phyloP scores from a whole-genome alignment of 768 basidiomycete genomes.

The Termitomyces sp. region DNA sequence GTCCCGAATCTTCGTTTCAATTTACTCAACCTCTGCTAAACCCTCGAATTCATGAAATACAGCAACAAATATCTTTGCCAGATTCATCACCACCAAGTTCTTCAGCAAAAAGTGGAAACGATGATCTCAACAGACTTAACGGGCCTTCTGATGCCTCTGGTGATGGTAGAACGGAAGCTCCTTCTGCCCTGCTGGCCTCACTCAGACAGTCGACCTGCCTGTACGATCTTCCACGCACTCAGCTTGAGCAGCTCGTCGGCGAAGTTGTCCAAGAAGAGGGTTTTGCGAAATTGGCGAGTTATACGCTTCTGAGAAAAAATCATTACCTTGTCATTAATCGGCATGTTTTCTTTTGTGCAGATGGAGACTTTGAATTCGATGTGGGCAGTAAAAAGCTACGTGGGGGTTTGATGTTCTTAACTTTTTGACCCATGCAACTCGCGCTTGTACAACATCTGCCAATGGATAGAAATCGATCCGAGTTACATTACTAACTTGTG shows the following conservation, averaged over 20 bases:
- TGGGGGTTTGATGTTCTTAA: conserved; percentile 16
- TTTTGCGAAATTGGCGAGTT: conserved; percentile 68
- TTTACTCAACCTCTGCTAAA: not conserved
- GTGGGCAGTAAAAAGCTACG: conserved; percentile 45
- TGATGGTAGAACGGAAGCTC: not conserved
- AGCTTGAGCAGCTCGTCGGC: conserved; percentile 56
- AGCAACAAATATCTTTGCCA: conserved; percentile 5
- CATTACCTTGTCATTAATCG: not conserved
- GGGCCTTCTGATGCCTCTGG: not conserved
- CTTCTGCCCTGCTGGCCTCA: conserved; percentile 29
- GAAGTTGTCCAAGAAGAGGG: conserved; percentile 72
- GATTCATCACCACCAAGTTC: conserved; percentile 15
- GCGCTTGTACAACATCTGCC: not conserved
- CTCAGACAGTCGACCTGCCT: conserved; percentile 44
- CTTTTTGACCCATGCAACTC: not conserved
- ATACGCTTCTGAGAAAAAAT: not conserved
- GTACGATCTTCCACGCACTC: conserved; percentile 48
- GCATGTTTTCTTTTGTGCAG: conserved; percentile 26
- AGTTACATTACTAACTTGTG: not conserved
- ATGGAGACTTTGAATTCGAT: conserved; percentile 51
- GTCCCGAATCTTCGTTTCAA: not conserved
- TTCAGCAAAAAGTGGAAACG: conserved; percentile 6
- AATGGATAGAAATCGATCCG: not conserved
- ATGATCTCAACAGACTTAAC: not conserved
- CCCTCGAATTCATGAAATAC: not conserved